A percentile compares a stretch with the other conserved stretches of the same genome.
phyloP scores from a whole-genome alignment of 2,329 filamentous ascomycete genomes.

The Knufia fluminis region DNA sequence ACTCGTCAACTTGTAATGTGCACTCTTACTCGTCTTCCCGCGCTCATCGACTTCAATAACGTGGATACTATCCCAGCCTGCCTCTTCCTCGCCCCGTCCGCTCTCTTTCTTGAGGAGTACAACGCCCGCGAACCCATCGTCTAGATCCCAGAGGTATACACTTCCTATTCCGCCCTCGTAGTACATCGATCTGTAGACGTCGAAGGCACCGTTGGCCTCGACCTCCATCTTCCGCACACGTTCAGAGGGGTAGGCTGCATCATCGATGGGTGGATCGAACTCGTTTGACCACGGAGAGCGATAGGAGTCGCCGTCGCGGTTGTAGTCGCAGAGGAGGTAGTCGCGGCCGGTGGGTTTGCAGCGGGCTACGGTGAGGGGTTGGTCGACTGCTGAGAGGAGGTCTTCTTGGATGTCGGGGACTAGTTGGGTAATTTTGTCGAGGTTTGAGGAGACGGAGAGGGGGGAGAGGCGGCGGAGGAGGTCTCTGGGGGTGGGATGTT shows the following conservation, averaged over 20 bases:
- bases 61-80: conserved; percentile 96
- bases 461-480: conserved; percentile 96
- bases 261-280: conserved; percentile 84
- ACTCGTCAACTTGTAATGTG: conserved; percentile 95
- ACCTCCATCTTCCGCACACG: conserved; percentile 88
- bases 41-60: conserved; percentile 95
- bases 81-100: conserved; percentile 43
- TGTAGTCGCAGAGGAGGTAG: conserved; percentile 98
- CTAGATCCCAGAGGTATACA: conserved; percentile 97
- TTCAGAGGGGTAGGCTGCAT: conserved; percentile 82
- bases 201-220: conserved; percentile 89
- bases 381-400: conserved; percentile 93
- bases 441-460: conserved; percentile 79
- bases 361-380: conserved; percentile 76
- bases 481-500: conserved; percentile 52
- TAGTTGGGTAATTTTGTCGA: conserved; percentile 78
- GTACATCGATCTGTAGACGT: conserved; percentile 83
- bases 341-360: conserved; percentile 86
- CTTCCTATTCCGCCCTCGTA: conserved; percentile 96
- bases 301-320: conserved; percentile 96
- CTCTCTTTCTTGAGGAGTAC: conserved; percentile 89
- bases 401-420: conserved; percentile 92
- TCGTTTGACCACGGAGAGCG: conserved; percentile 98
- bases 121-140: conserved; percentile 94
- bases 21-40: conserved; percentile 54